Evolutionary conservation across 768 basidiomycete genomes (phyloP), one percentile per base, ranked within the genome.

Genomic region (Kwoniella dendrophila): DNA sequence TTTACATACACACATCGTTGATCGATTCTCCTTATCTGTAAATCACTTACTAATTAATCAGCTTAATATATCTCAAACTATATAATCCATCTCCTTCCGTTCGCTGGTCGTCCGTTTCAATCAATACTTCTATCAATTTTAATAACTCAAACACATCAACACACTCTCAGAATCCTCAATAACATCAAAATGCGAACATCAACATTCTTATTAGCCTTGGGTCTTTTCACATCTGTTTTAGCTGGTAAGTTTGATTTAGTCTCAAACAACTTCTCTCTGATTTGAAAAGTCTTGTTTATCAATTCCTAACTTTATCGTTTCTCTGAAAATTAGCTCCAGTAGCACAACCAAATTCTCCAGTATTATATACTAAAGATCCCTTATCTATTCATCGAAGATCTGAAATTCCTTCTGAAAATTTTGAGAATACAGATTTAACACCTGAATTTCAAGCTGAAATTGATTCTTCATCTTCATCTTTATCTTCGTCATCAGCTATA

Each of bases 341-440:
- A 10, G 57, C 56, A 6, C 24, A 54, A 54, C 53, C 54, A 22
- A 45, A 48, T 26, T 38, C 47, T 7, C 60, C 68, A 14, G n/a
- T 52, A 18, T 51, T 60, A 44, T 65, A 63, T 53, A 33, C 70
- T 56, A 66, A 67, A 56, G 70, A 68, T 56, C 64, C 67, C 2
- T 36, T 72, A 26, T 32, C 67, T 1, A 56, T 70, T 20, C 71
- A 70, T 50, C 55, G 51, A 26, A 63, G 66, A 44, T 60, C 63
- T 16, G 52, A 56, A 33, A 41, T 56, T 32, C 20, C 48, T 24
- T 55, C 50, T 8, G 53, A 54, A 11, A 50, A 50, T 6, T 44
- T 45, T 24, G 49, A 62, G 27, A 49, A 24, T 33, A 44, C 33
- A 12, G 29, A 33, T 11, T 33, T 45, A 41, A 56, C 40, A 20